A percentile compares a stretch with the other conserved stretches of the same genome.
phyloP scores from a whole-genome alignment of 2,329 filamentous ascomycete genomes.

The Cladosporium halotolerans region DNA sequence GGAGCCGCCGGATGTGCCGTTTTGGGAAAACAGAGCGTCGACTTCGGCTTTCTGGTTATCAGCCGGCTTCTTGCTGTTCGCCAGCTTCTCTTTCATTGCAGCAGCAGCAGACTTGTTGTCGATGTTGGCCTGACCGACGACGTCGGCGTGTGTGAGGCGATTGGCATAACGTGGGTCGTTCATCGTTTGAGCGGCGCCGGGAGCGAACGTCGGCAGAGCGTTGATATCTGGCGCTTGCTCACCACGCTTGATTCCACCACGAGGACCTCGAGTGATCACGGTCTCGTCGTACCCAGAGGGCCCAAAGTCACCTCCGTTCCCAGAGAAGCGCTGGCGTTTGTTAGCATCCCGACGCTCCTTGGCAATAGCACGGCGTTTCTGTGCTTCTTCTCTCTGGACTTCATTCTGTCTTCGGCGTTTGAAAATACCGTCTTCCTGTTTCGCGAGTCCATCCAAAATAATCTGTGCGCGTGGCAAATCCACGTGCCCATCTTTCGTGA shows the following conservation, averaged over 20 bases:
- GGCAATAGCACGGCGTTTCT: slow-evolving; percentile 71
- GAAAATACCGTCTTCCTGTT: slow-evolving; percentile 92
- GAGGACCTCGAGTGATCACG: slow-evolving; percentile 28
- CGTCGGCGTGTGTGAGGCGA: slow-evolving; percentile 73
- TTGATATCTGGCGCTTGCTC: slow-evolving; percentile 32
- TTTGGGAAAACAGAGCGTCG: slow-evolving; percentile 22
- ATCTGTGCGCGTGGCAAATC: slow-evolving; percentile 79
- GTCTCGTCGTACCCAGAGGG: slow-evolving; percentile 27
- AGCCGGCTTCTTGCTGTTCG: slow-evolving; percentile 38
- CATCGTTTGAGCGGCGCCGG: slow-evolving; percentile 48
- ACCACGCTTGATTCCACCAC: slow-evolving; percentile 28
- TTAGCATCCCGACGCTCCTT: slow-evolving; percentile 48
- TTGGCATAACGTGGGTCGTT: slow-evolving; percentile 43
- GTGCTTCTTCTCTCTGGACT: slow-evolving; percentile 71
- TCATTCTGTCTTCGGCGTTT: slow-evolving; percentile 78
- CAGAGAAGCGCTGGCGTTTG: slow-evolving; percentile 27
- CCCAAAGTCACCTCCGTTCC: slow-evolving; percentile 11
- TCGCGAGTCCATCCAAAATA: slow-evolving; percentile 81
- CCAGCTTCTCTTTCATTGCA: slow-evolving; percentile 73
- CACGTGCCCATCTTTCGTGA: slow-evolving; percentile 91
- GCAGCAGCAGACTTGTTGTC: slow-evolving; percentile 95
- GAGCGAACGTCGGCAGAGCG: slow-evolving; percentile 52
- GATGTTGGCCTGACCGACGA: slow-evolving; percentile 63
- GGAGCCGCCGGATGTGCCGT: slow-evolving; percentile 27
- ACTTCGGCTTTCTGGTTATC: slow-evolving; percentile 26